phyloP scores from a whole-genome alignment of 257 asterid genomes.

The Przewalskia tangutica region DNA sequence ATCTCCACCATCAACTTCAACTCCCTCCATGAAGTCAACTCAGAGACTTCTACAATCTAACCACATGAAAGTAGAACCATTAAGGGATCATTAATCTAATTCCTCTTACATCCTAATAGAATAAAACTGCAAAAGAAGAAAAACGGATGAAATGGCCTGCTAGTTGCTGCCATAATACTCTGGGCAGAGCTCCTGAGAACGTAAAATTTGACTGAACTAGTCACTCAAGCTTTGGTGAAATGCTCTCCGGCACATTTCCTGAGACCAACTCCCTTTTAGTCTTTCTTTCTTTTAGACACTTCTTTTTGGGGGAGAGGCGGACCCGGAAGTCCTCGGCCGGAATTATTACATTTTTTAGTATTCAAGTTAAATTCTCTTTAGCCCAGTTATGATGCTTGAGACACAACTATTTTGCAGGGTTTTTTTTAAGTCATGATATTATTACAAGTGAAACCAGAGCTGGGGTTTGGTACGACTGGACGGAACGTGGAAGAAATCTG shows the following conservation, averaged over 20 bases:
- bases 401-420: no score
- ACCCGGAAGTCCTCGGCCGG: background rate
- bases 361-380: background rate
- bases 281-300: background rate
- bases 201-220: background rate
- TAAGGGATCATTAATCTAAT: background rate
- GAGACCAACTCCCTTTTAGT: background rate
- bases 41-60: background rate
- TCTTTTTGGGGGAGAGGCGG: background rate
- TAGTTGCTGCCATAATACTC: background rate
- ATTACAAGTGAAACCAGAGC: no score
- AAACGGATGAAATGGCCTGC: background rate
- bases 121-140: background rate
- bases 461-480: no score
- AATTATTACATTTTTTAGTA: background rate
- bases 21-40: slow-evolving; percentile 31
- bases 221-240: background rate
- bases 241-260: background rate
- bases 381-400: no score
- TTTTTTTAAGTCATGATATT: no score
- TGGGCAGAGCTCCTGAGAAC: background rate
- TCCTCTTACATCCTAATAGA: background rate
- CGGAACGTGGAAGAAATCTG: no score
- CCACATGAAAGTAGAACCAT: background rate
- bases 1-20: slow-evolving; percentile 13